These are phyloP conservation scores for Raffaelea ambrosiae DNA, from an alignment of 2,329 filamentous ascomycete species.

Conservation along the genomic window DNA sequence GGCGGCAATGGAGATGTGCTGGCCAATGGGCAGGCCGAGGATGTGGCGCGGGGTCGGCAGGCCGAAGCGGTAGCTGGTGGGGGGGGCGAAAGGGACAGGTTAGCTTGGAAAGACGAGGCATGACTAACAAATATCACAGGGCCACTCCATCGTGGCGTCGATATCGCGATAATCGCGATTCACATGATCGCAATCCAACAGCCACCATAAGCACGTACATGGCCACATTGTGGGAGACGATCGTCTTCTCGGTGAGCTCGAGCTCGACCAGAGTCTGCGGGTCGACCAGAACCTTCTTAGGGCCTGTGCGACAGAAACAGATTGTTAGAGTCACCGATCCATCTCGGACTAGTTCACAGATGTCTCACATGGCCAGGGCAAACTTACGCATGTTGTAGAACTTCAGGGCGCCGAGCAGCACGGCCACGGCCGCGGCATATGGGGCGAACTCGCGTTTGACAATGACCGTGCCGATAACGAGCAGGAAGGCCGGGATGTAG, in stretches of 20 bases:
- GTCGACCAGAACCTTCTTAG: conserved; percentile 70
- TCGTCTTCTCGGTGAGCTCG: conserved; percentile 86
- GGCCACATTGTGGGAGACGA: conserved; percentile 95
- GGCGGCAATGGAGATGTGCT: conserved; percentile 95
- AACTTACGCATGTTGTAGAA: conserved; percentile 62
- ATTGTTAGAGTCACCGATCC: too few relatives aligned
- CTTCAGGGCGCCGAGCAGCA: conserved; percentile 62
- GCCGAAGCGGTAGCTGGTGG: conserved; percentile 76
- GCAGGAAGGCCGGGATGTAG: conserved; percentile 72
- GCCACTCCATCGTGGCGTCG: too few relatives aligned
- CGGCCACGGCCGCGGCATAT: conserved; percentile 59
- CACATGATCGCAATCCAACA: too few relatives aligned
- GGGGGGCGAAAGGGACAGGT: background rate
- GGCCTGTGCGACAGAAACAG: conserved; percentile 30
- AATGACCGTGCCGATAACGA: conserved; percentile 68
- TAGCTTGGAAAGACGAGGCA: background rate
- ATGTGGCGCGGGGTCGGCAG: conserved; percentile 71
- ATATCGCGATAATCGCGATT: too few relatives aligned
- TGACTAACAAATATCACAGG: background rate
- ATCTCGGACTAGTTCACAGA: too few relatives aligned
- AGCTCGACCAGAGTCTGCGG: conserved; percentile 86
- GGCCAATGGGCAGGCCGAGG: conserved; percentile 93
- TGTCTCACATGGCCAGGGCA: background rate
- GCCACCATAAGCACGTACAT: conserved; percentile 50
- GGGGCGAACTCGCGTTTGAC: conserved; percentile 70